Conservation (phyloP, 495 filamentous ascomycete genomes). For the Extremus antarcticus region DNA sequence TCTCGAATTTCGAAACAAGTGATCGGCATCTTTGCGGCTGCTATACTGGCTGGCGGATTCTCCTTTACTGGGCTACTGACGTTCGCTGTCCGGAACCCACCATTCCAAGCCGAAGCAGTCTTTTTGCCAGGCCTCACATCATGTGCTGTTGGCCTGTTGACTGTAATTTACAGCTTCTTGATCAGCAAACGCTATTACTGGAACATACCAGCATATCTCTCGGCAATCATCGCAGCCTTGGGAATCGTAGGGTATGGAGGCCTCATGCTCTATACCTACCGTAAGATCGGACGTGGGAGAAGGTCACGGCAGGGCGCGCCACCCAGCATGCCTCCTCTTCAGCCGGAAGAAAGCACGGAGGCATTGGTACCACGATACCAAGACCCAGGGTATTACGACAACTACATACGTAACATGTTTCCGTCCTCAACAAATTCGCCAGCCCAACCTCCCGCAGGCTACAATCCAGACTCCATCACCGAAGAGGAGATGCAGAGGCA, state of each 20-base stretch:
- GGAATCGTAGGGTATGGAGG: conserved; percentile 26
- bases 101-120: conserved; percentile 30
- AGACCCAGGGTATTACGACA: conserved; percentile 20
- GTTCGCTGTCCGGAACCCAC: conserved; percentile 25
- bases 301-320: conserved; percentile 4
- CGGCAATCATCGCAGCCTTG: conserved; percentile 21
- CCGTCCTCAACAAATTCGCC: conserved; percentile 4
- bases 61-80: conserved; percentile 29
- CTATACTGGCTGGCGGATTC: conserved; percentile 30
- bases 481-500: conserved; percentile 31
- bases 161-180: conserved; percentile 31
- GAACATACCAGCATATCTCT: conserved; percentile 22
- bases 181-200: conserved; percentile 22
- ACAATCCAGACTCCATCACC: conserved; percentile 16
- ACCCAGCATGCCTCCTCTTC: neutral
- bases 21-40: conserved; percentile 28
- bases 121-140: conserved; percentile 28
- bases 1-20: conserved; percentile 24
- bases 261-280: conserved; percentile 26
- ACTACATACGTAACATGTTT: conserved; percentile 27
- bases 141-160: conserved; percentile 29
- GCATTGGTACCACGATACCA: conserved; percentile 2
- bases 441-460: conserved; percentile 5
- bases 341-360: conserved; percentile 2
- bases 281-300: conserved; percentile 21